Evolutionary conservation across 257 asterid genomes (phyloP).

Genomic region (Gentiana macrophylla): DNA sequence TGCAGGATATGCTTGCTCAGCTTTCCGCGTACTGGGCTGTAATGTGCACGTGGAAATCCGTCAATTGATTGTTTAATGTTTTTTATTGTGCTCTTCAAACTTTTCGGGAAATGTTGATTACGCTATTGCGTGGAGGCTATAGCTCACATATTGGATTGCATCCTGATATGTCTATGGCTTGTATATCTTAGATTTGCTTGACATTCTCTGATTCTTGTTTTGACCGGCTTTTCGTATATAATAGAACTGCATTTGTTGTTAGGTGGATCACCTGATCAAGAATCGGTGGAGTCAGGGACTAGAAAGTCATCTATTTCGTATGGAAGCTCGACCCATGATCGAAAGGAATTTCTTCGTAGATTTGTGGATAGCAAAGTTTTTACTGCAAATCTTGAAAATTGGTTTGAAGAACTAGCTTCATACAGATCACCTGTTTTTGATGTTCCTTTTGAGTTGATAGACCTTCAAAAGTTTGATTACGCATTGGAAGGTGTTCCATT

Average conservation of each 20-base stretch:
- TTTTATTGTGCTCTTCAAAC: too few relatives aligned
- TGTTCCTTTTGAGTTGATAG: constrained; percentile 85
- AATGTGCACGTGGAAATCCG: too few relatives aligned
- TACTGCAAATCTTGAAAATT: constrained; percentile 36
- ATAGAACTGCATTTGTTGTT: constrained; percentile 4
- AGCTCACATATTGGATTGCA: too few relatives aligned
- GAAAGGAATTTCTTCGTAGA: constrained; percentile 74
- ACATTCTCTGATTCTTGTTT: too few relatives aligned
- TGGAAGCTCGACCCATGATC: constrained; percentile 54
- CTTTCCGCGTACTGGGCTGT: too few relatives aligned
- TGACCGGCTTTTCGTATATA: not conserved
- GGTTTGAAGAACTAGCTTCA: constrained; percentile 51
- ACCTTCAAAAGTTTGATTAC: constrained; percentile 90
- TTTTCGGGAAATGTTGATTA: too few relatives aligned
- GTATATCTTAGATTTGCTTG: too few relatives aligned
- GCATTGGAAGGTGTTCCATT: constrained; percentile 83
- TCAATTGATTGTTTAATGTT: too few relatives aligned
- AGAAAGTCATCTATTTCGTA: constrained; percentile 67
- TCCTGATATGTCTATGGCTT: too few relatives aligned
- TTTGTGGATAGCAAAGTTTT: constrained; percentile 59
- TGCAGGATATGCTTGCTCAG: too few relatives aligned
- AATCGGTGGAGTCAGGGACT: constrained; percentile 65
- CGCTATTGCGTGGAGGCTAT: too few relatives aligned
- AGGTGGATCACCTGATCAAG: constrained; percentile 70
- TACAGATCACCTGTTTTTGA: constrained; percentile 30